Conservation (phyloP, 495 filamentous ascomycete genomes). For the Hyphodiscus hymeniophilus region DNA sequence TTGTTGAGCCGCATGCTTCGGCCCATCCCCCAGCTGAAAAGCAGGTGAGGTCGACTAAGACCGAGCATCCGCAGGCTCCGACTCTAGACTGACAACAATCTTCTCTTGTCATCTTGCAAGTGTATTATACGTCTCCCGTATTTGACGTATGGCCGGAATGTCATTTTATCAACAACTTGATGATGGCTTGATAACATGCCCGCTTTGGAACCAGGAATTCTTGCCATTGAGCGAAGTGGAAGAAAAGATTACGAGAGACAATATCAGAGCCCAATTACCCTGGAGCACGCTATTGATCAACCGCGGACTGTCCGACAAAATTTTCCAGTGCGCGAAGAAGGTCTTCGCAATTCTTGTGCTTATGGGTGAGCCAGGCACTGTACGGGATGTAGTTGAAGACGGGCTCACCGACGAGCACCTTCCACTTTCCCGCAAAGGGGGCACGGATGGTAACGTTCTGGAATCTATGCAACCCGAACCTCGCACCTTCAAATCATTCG, state of each 20-base stretch:
- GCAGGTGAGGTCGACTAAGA: too few relatives aligned
- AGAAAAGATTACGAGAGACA: neutral
- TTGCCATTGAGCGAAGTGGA: neutral
- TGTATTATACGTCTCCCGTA: too few relatives aligned
- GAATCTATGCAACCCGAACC: neutral
- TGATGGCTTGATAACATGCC: too few relatives aligned
- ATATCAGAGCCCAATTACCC: neutral
- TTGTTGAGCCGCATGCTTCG: too few relatives aligned
- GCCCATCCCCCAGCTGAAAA: too few relatives aligned
- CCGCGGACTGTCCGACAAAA: neutral
- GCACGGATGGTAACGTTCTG: neutral
- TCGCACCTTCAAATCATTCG: neutral
- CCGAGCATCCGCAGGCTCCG: too few relatives aligned
- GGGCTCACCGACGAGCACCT: neutral
- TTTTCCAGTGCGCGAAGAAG: neutral
- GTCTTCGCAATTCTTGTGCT: constrained; percentile 1
- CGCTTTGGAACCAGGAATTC: too few relatives aligned
- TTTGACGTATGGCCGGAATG: too few relatives aligned
- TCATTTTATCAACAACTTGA: too few relatives aligned
- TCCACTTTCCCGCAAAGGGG: neutral
- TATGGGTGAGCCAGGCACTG: neutral
- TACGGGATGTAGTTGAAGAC: neutral
- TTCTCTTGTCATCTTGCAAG: too few relatives aligned
- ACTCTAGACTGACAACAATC: too few relatives aligned
- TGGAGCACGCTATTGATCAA: too few relatives aligned